phyloP scores from a whole-genome alignment of 257 asterid species.

The Leonotis leonurus region DNA sequence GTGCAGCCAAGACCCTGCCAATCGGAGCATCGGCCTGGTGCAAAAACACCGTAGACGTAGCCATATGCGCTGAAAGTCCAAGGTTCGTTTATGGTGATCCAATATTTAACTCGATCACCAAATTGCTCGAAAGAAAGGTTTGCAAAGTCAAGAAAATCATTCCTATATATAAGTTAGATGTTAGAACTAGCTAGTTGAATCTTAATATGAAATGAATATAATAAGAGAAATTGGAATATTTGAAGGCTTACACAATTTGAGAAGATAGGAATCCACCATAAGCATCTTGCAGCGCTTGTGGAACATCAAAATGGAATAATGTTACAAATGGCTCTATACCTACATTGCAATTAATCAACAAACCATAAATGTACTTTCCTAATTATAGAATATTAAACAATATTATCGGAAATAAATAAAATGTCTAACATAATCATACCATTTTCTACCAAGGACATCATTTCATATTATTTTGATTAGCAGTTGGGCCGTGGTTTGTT shows the following conservation, averaged over 20 bases:
- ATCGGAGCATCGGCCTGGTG: constrained; percentile 52
- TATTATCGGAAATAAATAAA: no score
- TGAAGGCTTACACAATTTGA: constrained; percentile 40
- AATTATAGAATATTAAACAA: not conserved
- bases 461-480: no score
- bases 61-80: constrained; percentile 33
- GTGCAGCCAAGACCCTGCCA: constrained; percentile 29
- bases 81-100: constrained; percentile 57
- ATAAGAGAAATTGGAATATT: not conserved
- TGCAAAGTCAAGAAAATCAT: constrained; percentile 32
- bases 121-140: constrained; percentile 36
- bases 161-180: constrained; percentile 26
- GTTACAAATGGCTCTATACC: constrained; percentile 52
- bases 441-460: not conserved
- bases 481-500: no score
- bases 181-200: no score
- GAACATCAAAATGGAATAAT: constrained; percentile 40
- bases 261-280: constrained; percentile 53
- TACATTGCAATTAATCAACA: not conserved
- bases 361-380: not conserved
- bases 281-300: constrained; percentile 49
- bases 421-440: no score
- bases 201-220: no score
- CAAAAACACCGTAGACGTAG: constrained; percentile 25
- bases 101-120: constrained; percentile 53